A percentile compares a stretch with the other conserved stretches of the same genome.
Conservation (phyloP, 768 basidiomycete species). For the Tricholoma bakamatsutake region DNA sequence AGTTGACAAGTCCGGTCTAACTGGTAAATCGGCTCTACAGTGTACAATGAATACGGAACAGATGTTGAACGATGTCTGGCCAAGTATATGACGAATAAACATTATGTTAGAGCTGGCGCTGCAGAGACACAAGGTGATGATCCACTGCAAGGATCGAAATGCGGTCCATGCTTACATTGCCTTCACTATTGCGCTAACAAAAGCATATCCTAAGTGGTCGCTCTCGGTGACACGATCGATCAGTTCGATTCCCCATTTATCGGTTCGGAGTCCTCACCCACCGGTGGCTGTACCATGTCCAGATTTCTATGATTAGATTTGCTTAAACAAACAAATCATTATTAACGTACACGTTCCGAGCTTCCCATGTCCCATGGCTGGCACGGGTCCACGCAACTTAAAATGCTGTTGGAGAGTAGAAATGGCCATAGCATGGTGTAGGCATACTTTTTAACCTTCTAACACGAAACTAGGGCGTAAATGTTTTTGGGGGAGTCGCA, state of each 20-base stretch:
- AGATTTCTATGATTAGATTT: not conserved
- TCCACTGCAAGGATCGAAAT: not conserved
- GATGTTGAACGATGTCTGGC: not conserved
- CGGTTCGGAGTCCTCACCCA: constrained; percentile 15
- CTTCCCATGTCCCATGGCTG: constrained; percentile 7
- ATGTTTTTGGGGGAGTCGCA: not conserved
- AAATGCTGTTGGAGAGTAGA: not conserved
- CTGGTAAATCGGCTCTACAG: not conserved
- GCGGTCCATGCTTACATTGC: not conserved
- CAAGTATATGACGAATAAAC: not conserved
- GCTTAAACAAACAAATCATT: not conserved
- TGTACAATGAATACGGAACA: not conserved
- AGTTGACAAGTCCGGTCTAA: too few relatives aligned
- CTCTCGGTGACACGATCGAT: constrained; percentile 7
- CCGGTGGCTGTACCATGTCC: constrained; percentile 12
- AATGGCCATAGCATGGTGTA: not conserved
- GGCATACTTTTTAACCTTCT: not conserved
- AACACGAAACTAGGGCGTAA: constrained; percentile 2
- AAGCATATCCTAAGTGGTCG: too few relatives aligned
- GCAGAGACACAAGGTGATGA: not conserved
- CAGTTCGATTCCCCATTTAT: constrained; percentile 14
- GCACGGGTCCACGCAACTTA: constrained; percentile 9
- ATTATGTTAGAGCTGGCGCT: not conserved
- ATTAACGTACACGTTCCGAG: constrained; percentile 2
- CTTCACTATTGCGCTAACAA: not conserved